A percentile compares a stretch with the other conserved stretches of the same genome.
These are phyloP conservation scores for Aspergillus unguis DNA, from an alignment of 2,329 filamentous ascomycete genomes.

Conservation along the genomic window DNA sequence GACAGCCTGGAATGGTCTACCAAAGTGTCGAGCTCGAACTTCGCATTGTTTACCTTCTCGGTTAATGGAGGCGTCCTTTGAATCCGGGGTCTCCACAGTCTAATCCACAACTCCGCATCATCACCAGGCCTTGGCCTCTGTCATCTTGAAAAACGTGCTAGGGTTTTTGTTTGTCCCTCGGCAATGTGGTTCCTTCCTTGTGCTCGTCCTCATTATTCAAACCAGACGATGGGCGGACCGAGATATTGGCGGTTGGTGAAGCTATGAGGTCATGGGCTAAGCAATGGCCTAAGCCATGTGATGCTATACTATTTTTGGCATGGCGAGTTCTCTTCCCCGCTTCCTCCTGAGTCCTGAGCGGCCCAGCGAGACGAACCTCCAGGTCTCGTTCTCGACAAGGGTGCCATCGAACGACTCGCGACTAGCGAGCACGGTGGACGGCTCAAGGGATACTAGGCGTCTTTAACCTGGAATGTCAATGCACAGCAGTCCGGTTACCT, in stretches of 20 bases:
- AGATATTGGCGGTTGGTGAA: not conserved
- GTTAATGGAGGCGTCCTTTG: not conserved
- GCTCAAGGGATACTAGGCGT: not conserved
- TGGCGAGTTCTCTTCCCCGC: slow-evolving; percentile 2
- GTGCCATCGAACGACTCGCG: too few species aligned
- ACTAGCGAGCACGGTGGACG: too few species aligned
- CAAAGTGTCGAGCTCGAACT: not conserved
- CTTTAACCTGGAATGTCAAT: not conserved
- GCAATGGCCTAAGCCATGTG: not conserved
- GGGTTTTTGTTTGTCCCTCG: not conserved
- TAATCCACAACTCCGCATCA: not conserved
- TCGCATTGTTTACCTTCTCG: not conserved
- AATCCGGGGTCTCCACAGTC: not conserved
- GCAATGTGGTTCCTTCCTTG: not conserved
- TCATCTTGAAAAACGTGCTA: not conserved
- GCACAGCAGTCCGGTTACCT: not conserved
- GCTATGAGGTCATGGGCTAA: slow-evolving; percentile 1
- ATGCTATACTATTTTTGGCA: not conserved
- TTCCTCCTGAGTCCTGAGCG: not conserved
- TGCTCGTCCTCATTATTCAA: not conserved
- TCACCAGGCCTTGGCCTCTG: not conserved
- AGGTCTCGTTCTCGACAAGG: too few species aligned
- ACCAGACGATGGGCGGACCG: not conserved
- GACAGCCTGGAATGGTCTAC: not conserved
- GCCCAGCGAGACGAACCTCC: too few species aligned